These are phyloP conservation scores for Clavaria fumosa DNA, from an alignment of 768 basidiomycete genomes.

Conservation along the genomic window DNA sequence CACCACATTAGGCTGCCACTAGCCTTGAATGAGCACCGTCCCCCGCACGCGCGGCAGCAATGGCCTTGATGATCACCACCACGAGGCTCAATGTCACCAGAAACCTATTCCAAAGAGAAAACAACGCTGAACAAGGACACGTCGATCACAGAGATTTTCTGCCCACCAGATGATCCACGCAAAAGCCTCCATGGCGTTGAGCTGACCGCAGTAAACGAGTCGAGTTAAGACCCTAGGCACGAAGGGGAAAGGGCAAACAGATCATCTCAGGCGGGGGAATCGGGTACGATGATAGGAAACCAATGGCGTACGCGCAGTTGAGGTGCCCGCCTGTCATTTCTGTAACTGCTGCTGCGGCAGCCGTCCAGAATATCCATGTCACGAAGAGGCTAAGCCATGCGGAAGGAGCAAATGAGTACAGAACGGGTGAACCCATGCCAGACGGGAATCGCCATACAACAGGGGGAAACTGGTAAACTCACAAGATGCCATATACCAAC, in stretches of 20 bases:
- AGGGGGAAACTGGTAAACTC: too few relatives aligned
- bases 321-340: constrained; percentile 49
- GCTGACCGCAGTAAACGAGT: constrained; percentile 55
- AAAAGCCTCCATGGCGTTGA: constrained; percentile 63
- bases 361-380: constrained; percentile 70
- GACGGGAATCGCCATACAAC: too few relatives aligned
- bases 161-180: constrained; percentile 62
- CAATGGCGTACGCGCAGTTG: constrained; percentile 41
- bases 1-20: constrained; percentile 11
- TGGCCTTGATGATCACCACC: constrained; percentile 43
- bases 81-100: constrained; percentile 46
- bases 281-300: background rate
- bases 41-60: constrained; percentile 43
- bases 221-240: constrained; percentile 22
- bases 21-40: constrained; percentile 51
- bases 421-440: constrained; percentile 2
- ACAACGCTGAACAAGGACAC: constrained; percentile 1
- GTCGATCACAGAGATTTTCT: background rate
- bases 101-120: constrained; percentile 29
- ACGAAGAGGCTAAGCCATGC: constrained; percentile 34
- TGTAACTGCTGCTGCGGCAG: constrained; percentile 59
- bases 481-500: constrained; percentile 50
- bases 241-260: background rate
- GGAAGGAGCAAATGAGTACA: background rate
- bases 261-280: background rate